A percentile compares a stretch with the other conserved stretches of the same genome.
These are phyloP conservation scores for Kodamaea kakaduensis DNA, from an alignment of 805 yeast genomes.

Conservation along the genomic window DNA sequence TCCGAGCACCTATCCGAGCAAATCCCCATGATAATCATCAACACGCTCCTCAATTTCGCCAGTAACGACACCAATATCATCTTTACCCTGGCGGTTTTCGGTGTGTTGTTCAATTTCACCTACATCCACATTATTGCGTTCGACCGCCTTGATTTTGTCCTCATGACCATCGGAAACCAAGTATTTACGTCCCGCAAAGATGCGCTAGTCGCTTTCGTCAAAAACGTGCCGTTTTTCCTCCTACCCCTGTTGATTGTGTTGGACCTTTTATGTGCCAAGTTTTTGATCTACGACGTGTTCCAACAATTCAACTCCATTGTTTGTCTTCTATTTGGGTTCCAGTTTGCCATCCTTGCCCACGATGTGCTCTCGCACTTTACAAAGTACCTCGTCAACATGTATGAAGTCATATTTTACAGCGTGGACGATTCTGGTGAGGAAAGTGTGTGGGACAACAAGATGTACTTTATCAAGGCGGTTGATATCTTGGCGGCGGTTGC, in stretches of 20 bases:
- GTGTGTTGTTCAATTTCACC: constrained; percentile 39
- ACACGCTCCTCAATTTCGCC: constrained; percentile 61
- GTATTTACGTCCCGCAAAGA: not conserved
- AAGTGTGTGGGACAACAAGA: constrained; percentile 69
- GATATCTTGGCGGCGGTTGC: constrained; percentile 48
- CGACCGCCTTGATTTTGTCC: constrained; percentile 45
- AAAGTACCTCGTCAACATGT: constrained; percentile 48
- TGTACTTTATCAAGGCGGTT: constrained; percentile 52
- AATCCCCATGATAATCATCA: constrained; percentile 31
- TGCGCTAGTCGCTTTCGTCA: constrained; percentile 30
- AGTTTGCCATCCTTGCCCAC: constrained; percentile 61
- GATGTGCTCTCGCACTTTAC: constrained; percentile 45
- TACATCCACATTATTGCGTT: constrained; percentile 73
- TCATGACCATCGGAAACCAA: constrained; percentile 6
- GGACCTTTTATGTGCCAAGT: constrained; percentile 51
- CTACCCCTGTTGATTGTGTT: constrained; percentile 40
- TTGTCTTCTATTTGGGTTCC: constrained; percentile 69
- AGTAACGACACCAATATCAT: constrained; percentile 61
- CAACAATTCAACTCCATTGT: constrained; percentile 50
- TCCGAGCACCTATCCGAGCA: constrained; percentile 53
- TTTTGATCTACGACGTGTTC: constrained; percentile 55
- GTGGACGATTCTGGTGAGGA: constrained; percentile 38
- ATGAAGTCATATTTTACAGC: constrained; percentile 48
- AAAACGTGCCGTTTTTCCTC: constrained; percentile 43
- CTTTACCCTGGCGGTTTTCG: constrained; percentile 40